Base-by-base conservation (phyloP, 306 rosid genomes). In the Pterocarpus macrocarpus region DNA sequence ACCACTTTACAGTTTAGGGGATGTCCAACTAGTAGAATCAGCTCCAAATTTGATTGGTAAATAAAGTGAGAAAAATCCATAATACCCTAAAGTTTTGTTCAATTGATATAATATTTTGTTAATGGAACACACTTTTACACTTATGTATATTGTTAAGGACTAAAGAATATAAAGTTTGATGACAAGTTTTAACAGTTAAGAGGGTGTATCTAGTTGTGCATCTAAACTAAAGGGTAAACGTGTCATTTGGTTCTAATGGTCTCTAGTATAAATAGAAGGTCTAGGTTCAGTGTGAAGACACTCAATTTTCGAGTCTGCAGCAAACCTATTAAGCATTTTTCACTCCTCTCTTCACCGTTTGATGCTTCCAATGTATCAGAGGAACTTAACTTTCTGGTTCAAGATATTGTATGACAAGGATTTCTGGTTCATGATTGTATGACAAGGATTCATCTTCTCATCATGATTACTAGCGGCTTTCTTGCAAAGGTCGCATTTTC, bases 261-360 rank as follows among this genome's bases (percentile, higher is more conserved):
- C 58, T 49, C 43, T 71, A 7, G 14, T 52, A 22, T 22, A 22
- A 22, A 22, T 22, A 11, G 57, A 41, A 36, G 55, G 55, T 66
- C 43, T 69, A 44, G 38, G 15, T 7, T 13, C 59, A 52, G 33
- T 34, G 10, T 52, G 49, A 14, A 32, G 64, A 17, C 32, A 66
- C 7, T 13, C 72, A 17, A 67, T 17, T 66, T 16, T 66, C 8
- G 6, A 66, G 34, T 66, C 41, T 41, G 5, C 5, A 7, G 7
- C 16, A 30, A 67, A 33, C 7, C 61, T 33, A 50, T 1, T 49
- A 30, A 47, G 43, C 59, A 70, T 70, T 70, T 49, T 33, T 55
- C 61, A 30, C 41, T 32, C 61, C 28, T 32, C 61, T 49, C 14
- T 49, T 70, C 61, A 70, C 75, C 61, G 5, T 70, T 47, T 33